These are phyloP conservation scores for Sclerotinia minor DNA, from an alignment of 2,329 filamentous ascomycete species.

Conservation along the genomic window DNA sequence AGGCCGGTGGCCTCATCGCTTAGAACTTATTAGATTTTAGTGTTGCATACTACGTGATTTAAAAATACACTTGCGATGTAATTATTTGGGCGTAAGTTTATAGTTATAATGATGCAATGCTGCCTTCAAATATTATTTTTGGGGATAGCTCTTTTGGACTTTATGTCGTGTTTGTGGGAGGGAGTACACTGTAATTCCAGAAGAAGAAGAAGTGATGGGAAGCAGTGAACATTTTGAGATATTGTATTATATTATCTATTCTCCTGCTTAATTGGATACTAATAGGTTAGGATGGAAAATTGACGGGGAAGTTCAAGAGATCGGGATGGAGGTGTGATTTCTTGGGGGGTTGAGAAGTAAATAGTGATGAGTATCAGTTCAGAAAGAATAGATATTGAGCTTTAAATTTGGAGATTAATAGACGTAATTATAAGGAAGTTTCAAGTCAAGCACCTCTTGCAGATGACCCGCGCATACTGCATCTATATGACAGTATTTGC, in stretches of 20 bases:
- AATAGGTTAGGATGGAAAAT: too few species aligned
- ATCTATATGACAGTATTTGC: neutral
- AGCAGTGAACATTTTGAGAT: neutral
- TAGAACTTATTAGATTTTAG: too few species aligned
- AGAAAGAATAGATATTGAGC: too few species aligned
- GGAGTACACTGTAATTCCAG: neutral
- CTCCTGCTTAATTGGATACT: neutral
- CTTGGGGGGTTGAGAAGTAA: neutral
- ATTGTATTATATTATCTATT: neutral
- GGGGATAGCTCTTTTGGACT: too few species aligned
- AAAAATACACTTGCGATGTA: too few species aligned
- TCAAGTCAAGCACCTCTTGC: neutral
- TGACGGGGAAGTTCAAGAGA: rapidly evolving
- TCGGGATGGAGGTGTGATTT: too few species aligned
- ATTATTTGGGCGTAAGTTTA: too few species aligned
- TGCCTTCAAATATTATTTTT: too few species aligned
- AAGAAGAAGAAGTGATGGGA: neutral
- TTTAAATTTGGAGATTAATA: neutral
- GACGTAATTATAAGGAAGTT: neutral
- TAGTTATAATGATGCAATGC: too few species aligned
- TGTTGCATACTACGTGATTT: too few species aligned
- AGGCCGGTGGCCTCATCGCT: too few species aligned
- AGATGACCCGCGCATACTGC: neutral
- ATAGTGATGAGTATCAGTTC: neutral
- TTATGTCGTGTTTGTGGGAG: too few species aligned